Evolutionary conservation across 2,329 filamentous ascomycete species (phyloP).

Genomic region (Claviceps sp.): DNA sequence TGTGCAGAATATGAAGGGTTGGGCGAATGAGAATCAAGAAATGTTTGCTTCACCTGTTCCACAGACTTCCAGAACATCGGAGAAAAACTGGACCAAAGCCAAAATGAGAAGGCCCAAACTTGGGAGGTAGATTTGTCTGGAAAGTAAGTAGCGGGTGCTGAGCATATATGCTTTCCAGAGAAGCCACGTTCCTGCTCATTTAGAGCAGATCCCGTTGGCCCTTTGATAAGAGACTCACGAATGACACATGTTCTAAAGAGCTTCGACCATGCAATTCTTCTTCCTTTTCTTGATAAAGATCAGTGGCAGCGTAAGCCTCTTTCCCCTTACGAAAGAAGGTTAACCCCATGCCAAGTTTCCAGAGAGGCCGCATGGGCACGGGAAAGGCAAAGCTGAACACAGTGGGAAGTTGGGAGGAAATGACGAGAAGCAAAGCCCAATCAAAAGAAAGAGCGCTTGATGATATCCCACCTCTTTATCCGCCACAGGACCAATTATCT

Average conservation of each 20-base stretch:
- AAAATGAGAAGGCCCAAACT: not conserved
- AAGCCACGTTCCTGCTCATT: not conserved
- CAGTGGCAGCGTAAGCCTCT: no score
- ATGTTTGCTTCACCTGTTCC: not conserved
- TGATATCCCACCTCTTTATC: not conserved
- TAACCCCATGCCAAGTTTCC: not conserved
- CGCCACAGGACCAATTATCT: not conserved
- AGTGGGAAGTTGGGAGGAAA: not conserved
- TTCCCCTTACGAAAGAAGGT: no score
- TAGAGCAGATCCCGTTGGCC: no score
- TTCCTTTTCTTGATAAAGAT: no score
- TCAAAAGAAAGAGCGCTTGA: not conserved
- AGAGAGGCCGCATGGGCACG: not conserved
- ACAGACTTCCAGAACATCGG: not conserved
- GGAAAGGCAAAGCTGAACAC: not conserved
- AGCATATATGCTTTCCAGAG: not conserved
- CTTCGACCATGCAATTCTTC: no score
- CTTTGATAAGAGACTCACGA: not conserved
- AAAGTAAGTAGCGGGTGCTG: not conserved
- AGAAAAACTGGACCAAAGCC: not conserved
- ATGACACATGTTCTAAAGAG: no score
- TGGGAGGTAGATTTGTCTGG: not conserved
- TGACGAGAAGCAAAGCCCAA: not conserved
- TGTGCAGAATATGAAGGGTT: not conserved
- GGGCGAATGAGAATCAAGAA: not conserved